A percentile compares a stretch with the other conserved stretches of the same genome.
Conservation (phyloP, 2,329 filamentous ascomycete genomes). For the Xylariaceae sp. region DNA sequence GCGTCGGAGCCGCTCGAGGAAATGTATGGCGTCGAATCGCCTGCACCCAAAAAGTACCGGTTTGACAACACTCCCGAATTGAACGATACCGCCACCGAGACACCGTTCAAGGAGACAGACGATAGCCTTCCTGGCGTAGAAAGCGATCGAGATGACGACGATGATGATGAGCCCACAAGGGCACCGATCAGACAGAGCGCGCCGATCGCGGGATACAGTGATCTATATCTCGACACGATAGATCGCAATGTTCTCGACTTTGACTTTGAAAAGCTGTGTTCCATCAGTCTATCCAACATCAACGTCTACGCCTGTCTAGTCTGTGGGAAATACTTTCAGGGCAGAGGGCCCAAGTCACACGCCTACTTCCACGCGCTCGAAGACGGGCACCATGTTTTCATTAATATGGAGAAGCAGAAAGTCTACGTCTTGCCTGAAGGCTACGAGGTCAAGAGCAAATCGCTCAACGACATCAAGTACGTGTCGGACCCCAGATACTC, state of each 20-base stretch:
- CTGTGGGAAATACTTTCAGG: slow-evolving; percentile 97
- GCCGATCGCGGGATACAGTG: slow-evolving; percentile 82
- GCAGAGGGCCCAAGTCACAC: slow-evolving; percentile 86
- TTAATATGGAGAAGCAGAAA: slow-evolving; percentile 91
- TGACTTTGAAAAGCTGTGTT: slow-evolving; percentile 98
- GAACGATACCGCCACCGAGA: slow-evolving; percentile 30
- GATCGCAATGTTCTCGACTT: slow-evolving; percentile 90
- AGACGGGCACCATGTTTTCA: slow-evolving; percentile 92
- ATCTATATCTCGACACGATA: slow-evolving; percentile 97
- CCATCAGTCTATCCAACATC: slow-evolving; percentile 91
- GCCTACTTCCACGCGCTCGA: slow-evolving; percentile 97
- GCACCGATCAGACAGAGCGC: slow-evolving; percentile 64
- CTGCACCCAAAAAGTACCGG: slow-evolving; percentile 54
- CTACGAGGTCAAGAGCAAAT: slow-evolving; percentile 92
- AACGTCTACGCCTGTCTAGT: slow-evolving; percentile 98
- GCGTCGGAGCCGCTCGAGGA: slow-evolving; percentile 58
- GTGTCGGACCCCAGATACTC: slow-evolving; percentile 87
- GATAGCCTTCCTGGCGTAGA: slow-evolving; percentile 32
- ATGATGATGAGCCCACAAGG: slow-evolving; percentile 33
- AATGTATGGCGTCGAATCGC: slow-evolving; percentile 48
- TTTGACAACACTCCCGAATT: slow-evolving; percentile 40
- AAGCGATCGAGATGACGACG: slow-evolving; percentile 37
- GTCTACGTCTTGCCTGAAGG: slow-evolving; percentile 92
- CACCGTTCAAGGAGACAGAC: slow-evolving; percentile 26
- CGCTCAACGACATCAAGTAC: slow-evolving; percentile 96